Evolutionary conservation across 225 moss, liverwort and hornwort species (phyloP), one percentile per base, ranked within the genome.

Genomic region (Lunularia cruciata): DNA sequence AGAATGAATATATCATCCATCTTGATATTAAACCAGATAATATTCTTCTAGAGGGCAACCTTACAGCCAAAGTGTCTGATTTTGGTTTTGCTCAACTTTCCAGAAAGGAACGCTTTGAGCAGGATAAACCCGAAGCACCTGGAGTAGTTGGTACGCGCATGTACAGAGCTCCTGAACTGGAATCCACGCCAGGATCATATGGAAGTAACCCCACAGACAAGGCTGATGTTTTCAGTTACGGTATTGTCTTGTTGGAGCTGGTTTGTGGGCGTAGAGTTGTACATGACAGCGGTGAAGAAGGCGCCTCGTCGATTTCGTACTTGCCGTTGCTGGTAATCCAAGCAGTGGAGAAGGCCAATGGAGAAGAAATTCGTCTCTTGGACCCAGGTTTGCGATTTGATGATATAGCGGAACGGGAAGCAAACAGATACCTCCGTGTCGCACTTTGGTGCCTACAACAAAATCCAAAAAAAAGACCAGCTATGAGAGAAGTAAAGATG

Each of bases 1-100:
- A n/a, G n/a, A 35, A 20, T 60, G n/a, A 35, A n/a, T 18, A 13
- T 39, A 87, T 87, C 14, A 79, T 89, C 28, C 89, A 89, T 51
- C 72, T 87, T 39, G 86, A 89, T 25, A 84, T 89, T 71, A 89
- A 89, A 75, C 84, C 89, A 0, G 84, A 87, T 54, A 89, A 89
- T 11, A 85, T 89, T 22, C 77, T 89, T 4, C 87, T 89, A 0
- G 84, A 87, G 60, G 83, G 83, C 28, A 78, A 82, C 67, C 84
- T 85, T 48, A 82, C 82, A 59, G 85, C 87, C 1, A 89, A 89
- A 83, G 79, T 89, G 36, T 84, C 89, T 5, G 89, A 89, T 71
- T 89, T 86, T 10, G 89, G 89, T 19, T 75, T 87, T 0, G 84
- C 87, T 63, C 87, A 87, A 73, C 49, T 89, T 73, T 82, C 85